Conservation (phyloP, 441 rosid species). For the Jatropha multifida region DNA sequence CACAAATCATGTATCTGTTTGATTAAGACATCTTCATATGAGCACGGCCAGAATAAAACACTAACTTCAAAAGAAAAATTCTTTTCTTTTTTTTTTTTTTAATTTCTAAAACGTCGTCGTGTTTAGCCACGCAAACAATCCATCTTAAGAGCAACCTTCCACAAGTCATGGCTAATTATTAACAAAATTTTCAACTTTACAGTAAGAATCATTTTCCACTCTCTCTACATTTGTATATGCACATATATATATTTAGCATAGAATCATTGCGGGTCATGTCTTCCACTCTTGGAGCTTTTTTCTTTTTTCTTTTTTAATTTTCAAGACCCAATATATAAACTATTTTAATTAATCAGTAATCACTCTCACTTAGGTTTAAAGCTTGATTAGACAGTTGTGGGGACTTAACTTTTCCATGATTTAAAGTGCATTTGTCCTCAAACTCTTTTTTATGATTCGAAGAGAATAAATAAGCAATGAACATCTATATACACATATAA, state of each 20-base stretch:
- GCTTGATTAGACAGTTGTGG: conserved; percentile 43
- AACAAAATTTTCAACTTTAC: not conserved
- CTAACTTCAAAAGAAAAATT: not conserved
- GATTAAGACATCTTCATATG: conserved; percentile 31
- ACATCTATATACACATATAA: too few species aligned
- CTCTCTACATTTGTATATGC: not conserved
- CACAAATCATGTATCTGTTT: conserved; percentile 32
- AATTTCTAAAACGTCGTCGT: too few species aligned
- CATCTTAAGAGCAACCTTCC: not conserved
- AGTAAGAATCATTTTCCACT: conserved; percentile 15
- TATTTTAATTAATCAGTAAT: conserved; percentile 1
- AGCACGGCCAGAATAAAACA: not conserved
- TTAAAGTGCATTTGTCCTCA: conserved; percentile 24
- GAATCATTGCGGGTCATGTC: conserved; percentile 32
- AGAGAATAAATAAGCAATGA: not conserved
- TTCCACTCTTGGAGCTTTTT: conserved; percentile 22
- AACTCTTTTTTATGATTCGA: conserved; percentile 14
- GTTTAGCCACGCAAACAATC: too few species aligned
- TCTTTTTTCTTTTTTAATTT: not conserved
- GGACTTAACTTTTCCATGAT: conserved; percentile 29
- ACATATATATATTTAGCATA: not conserved
- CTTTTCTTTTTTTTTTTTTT: not conserved
- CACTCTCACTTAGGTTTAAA: conserved; percentile 17
- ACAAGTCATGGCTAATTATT: conserved; percentile 2
- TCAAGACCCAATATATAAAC: not conserved